Percentiles rank a stretch among this genome's conserved stretches.
phyloP scores from a whole-genome alignment of 257 asterid genomes.

The Salvia hispanica region DNA sequence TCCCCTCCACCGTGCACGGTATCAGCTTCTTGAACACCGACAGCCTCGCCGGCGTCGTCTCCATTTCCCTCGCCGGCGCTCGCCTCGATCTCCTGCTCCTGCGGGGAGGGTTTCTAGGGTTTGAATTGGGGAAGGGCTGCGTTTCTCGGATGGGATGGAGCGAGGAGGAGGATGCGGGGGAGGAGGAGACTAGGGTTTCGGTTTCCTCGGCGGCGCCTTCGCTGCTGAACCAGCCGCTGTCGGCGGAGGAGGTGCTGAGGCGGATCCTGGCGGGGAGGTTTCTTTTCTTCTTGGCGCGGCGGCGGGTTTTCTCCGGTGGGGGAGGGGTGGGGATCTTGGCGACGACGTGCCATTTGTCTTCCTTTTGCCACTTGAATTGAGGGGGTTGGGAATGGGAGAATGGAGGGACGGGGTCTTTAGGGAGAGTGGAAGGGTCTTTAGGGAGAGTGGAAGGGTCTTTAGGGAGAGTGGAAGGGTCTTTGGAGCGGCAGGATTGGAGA shows the following conservation, averaged over 20 bases:
- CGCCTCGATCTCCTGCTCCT: conserved; percentile 25
- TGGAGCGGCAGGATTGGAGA: conserved; percentile 75
- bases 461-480: conserved; percentile 56
- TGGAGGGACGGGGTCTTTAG: conserved; percentile 61
- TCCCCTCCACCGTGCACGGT: conserved; percentile 70
- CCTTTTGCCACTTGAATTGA: conserved; percentile 53
- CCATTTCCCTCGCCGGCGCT: conserved; percentile 26
- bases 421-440: conserved; percentile 56
- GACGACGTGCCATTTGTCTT: conserved; percentile 71
- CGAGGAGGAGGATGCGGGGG: conserved; percentile 27
- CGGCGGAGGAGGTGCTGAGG: conserved; percentile 61
- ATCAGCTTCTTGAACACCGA: conserved; percentile 71
- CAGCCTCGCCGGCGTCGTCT: conserved; percentile 62
- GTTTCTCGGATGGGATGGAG: conserved; percentile 27
- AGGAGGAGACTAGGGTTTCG: conserved; percentile 41
- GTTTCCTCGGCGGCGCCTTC: conserved; percentile 33
- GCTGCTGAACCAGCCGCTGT: conserved; percentile 56
- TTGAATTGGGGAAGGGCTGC: conserved; percentile 8
- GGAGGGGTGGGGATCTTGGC: conserved; percentile 42
- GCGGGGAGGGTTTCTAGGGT: conserved; percentile 13
- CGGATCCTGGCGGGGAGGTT: conserved; percentile 38
- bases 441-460: conserved; percentile 64
- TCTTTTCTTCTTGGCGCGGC: conserved; percentile 40
- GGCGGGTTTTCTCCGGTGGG: conserved; percentile 27
- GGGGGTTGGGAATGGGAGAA: conserved; percentile 30